Evolutionary conservation across 2,329 filamentous ascomycete genomes (phyloP).

Genomic region (Phyllosticta citrichinensis): DNA sequence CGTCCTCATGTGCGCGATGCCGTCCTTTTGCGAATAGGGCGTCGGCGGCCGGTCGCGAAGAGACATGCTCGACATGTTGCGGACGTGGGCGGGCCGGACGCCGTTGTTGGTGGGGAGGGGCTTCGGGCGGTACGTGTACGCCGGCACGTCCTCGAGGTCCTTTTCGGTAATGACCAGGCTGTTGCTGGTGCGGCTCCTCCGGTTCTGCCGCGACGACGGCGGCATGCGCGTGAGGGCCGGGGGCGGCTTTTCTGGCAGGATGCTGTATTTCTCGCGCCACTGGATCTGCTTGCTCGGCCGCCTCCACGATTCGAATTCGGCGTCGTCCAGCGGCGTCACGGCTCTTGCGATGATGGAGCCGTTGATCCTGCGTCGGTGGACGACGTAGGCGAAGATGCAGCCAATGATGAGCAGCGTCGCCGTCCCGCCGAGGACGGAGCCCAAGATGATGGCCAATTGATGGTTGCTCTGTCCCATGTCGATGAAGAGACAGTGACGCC

Average conservation of each 20-base stretch:
- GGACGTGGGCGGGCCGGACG: conserved; percentile 2
- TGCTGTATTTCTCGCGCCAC: conserved; percentile 20
- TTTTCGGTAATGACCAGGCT: neutral
- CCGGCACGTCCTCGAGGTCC: conserved; percentile 19
- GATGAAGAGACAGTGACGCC: neutral
- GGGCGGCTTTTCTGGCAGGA: conserved; percentile 6
- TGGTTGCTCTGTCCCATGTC: conserved; percentile 10
- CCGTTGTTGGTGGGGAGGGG: neutral
- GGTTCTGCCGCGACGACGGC: neutral
- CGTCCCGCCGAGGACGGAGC: conserved; percentile 23
- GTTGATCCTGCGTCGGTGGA: conserved; percentile 20
- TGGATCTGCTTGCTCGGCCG: conserved; percentile 28
- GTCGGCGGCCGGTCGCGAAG: conserved; percentile 30
- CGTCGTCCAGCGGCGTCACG: conserved; percentile 30
- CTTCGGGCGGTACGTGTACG: conserved; percentile 6
- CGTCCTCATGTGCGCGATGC: neutral
- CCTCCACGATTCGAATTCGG: conserved; percentile 32
- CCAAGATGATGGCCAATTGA: conserved; percentile 26
- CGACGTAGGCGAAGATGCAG: conserved; percentile 22
- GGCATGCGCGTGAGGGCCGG: conserved; percentile 9
- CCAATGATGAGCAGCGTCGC: conserved; percentile 18
- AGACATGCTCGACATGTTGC: conserved; percentile 13
- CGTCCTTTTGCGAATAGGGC: conserved; percentile 20
- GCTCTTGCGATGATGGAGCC: conserved; percentile 26
- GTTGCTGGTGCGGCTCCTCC: neutral